Evolutionary conservation across 495 filamentous ascomycete genomes (phyloP).

Genomic region (Daldinia childiae): DNA sequence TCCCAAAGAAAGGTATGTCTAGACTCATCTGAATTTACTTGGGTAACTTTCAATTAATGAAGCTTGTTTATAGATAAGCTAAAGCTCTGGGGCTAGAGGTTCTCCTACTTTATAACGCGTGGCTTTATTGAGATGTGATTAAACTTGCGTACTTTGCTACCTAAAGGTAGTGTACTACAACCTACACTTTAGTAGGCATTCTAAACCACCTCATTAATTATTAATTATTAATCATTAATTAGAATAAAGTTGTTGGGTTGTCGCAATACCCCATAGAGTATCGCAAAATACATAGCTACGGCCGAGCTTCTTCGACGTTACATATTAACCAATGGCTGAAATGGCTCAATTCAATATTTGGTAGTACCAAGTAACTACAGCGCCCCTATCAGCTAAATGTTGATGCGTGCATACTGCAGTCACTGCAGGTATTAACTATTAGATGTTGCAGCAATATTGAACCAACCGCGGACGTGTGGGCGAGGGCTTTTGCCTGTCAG

Average conservation of each 20-base stretch:
- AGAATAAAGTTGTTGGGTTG: slow-evolving; percentile 1
- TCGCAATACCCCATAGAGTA: slow-evolving; percentile 14
- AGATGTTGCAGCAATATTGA: background rate
- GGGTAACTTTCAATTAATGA: background rate
- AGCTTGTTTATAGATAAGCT: background rate
- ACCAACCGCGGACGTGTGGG: background rate
- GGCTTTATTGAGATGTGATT: no score
- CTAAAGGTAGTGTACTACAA: background rate
- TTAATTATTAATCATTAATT: slow-evolving; percentile 10
- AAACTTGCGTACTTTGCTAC: no score
- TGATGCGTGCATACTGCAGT: background rate
- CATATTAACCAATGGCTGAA: slow-evolving; percentile 16
- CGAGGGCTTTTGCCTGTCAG: no score
- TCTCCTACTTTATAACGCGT: slow-evolving; percentile 6
- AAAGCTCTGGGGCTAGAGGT: background rate
- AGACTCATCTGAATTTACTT: slow-evolving; percentile 7
- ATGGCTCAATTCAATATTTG: slow-evolving; percentile 25
- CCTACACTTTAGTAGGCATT: background rate
- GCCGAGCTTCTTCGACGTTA: slow-evolving; percentile 32
- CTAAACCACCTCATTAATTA: slow-evolving; percentile 25
- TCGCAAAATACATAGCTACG: slow-evolving; percentile 8
- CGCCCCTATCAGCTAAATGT: slow-evolving; percentile 2
- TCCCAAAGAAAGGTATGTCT: background rate
- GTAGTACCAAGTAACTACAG: slow-evolving; percentile 3
- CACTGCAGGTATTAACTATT: background rate